phyloP scores from a whole-genome alignment of 106 monocot genomes.

The Platanthera guangdongensis region DNA sequence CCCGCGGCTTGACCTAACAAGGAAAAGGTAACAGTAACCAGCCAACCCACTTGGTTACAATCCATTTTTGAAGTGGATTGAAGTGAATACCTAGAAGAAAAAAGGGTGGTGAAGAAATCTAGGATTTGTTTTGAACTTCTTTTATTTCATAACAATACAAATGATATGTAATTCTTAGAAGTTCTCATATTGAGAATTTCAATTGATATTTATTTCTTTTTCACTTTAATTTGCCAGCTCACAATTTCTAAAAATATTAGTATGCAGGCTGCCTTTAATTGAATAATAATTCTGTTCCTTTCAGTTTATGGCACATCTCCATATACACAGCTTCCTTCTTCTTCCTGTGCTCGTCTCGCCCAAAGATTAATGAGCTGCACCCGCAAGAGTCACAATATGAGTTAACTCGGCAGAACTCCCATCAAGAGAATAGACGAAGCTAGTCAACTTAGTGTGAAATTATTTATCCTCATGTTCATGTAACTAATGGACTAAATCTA shows the following conservation, averaged over 20 bases:
- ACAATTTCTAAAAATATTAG: background rate
- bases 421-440: slow-evolving; percentile 20
- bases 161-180: background rate
- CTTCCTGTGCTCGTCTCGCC: slow-evolving; percentile 53
- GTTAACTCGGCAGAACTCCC: slow-evolving; percentile 45
- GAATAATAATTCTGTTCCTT: slow-evolving; percentile 7
- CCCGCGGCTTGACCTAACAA: too few species aligned
- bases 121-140: too few species aligned
- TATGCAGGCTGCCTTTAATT: background rate
- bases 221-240: background rate
- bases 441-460: background rate
- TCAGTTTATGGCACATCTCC: slow-evolving; percentile 73
- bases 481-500: background rate
- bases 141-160: background rate
- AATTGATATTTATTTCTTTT: background rate
- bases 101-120: too few species aligned
- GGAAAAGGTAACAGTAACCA: too few species aligned
- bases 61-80: too few species aligned
- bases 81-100: too few species aligned
- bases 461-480: background rate
- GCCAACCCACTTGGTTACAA: too few species aligned
- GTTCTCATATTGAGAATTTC: background rate
- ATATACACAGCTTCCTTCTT: slow-evolving; percentile 82
- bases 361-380: slow-evolving; percentile 9
- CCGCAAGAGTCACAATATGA: slow-evolving; percentile 28